These are phyloP conservation scores for Heliamphora ciliata DNA, from an alignment of 179 eudicot species.

Conservation along the genomic window DNA sequence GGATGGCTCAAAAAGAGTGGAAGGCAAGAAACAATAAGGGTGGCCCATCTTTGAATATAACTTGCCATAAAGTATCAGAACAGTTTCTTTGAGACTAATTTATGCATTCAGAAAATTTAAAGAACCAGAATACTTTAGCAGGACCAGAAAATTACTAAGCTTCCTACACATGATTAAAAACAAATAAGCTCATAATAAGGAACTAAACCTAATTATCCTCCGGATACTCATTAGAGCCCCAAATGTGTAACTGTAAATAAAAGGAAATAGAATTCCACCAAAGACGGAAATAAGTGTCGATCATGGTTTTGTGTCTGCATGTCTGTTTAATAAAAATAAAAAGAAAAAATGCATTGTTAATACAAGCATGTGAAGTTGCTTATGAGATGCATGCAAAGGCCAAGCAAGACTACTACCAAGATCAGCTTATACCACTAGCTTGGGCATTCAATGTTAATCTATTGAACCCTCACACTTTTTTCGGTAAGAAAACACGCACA, in stretches of 20 bases:
- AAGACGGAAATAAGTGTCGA: neutral
- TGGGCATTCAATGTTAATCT: neutral
- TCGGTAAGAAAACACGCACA: too few species aligned
- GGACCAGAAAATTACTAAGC: neutral
- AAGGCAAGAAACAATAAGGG: slow-evolving; percentile 17
- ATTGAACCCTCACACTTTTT: neutral
- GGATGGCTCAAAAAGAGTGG: slow-evolving; percentile 40
- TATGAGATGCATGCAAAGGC: neutral
- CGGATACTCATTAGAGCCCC: neutral
- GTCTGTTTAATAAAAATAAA: too few species aligned
- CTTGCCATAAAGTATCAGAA: slow-evolving; percentile 10
- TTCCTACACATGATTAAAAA: neutral
- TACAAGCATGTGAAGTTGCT: neutral
- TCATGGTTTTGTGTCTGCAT: neutral
- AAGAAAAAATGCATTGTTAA: neutral
- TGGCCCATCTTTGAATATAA: neutral
- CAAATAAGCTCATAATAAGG: neutral
- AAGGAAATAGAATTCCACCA: slow-evolving; percentile 3
- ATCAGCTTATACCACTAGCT: neutral
- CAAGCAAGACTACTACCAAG: neutral
- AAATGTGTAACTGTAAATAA: neutral
- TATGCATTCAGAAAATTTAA: neutral
- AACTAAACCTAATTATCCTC: neutral
- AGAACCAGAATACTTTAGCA: neutral
- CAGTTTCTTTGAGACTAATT: neutral